Base-by-base conservation (phyloP, 2,329 filamentous ascomycete genomes). In the Alternaria sp. region DNA sequence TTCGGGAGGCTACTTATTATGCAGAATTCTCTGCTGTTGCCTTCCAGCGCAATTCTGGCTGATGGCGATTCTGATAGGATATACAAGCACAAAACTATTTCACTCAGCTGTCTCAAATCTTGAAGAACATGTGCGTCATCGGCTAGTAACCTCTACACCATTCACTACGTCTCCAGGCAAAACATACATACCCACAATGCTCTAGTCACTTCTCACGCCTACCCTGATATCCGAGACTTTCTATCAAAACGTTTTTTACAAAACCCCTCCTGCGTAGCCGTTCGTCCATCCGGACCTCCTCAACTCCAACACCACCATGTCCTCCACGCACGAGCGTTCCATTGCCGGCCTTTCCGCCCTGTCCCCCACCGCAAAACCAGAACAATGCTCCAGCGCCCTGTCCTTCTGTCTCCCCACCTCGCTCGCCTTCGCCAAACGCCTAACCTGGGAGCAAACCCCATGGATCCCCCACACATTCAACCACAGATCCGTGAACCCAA, bases 401-500 rank as follows among this genome's bases (percentile, higher is more conserved):
- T 73, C 70, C 25, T 73, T 69, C 64, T 64, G 60, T 15, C 20
- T 69, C 23, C 46, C 69, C 12, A 67, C 60, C 9, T 70, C 68
- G 21, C 65, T 72, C 4, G 65, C 67, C 11, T 65, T 71, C 45
- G 61, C 68, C 50, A 72, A 73, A 47, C 63, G 65, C 33, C 51
- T 72, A 6, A 68, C 65, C 28, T 73, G 66, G 70, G 65, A 72
- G 47, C 70, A 71, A 64, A 72, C 68, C 6, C 64, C 70, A 23
- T 70, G 67, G 66, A 61, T 65, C 9, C 15, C 12, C 12, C 55
- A 51, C 7, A 37, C 18, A 3, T 7, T 63, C 33, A 21, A 55
- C 25, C 1, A 15, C 4, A 49, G 20, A 6, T 44, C 55, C 23
- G 60, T 60, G 1, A 58, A 45, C 51, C 60, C 58, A n/a, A 63